Evolutionary conservation across 192 early-diverging fungal species (phyloP).

Genomic region (Borealophlyctis nickersoniae): DNA sequence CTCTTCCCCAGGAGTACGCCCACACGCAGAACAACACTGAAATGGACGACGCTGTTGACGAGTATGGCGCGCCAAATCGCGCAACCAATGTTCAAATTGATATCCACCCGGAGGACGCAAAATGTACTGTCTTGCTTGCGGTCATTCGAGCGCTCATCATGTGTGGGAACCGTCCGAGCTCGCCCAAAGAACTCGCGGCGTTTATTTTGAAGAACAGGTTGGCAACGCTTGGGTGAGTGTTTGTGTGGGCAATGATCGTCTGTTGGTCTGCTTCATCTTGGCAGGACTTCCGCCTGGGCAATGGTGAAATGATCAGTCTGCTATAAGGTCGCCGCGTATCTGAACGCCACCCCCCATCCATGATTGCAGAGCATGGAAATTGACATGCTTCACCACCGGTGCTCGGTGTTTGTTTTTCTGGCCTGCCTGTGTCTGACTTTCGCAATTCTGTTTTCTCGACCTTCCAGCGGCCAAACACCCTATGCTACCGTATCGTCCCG

Average conservation of each 20-base stretch:
- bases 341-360: no score
- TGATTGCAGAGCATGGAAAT: no score
- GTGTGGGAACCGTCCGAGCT: constrained; percentile 72
- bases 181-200: constrained; percentile 76
- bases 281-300: no score
- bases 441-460: no score
- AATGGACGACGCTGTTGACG: no score
- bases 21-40: no score
- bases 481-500: constrained; percentile 86
- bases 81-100: constrained; percentile 7
- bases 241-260: background rate
- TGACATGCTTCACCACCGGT: no score
- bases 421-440: background rate
- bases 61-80: no score
- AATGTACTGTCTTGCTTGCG: constrained; percentile 68
- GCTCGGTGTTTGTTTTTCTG: constrained; percentile 5
- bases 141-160: constrained; percentile 78
- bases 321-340: no score
- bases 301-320: no score
- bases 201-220: constrained; percentile 77
- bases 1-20: no score
- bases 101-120: constrained; percentile 17
- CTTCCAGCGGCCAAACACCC: constrained; percentile 75
- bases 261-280: no score
- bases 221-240: constrained; percentile 69